Base-by-base conservation (phyloP, 2,329 filamentous ascomycete species). In the Calonectria pauciramosa region DNA sequence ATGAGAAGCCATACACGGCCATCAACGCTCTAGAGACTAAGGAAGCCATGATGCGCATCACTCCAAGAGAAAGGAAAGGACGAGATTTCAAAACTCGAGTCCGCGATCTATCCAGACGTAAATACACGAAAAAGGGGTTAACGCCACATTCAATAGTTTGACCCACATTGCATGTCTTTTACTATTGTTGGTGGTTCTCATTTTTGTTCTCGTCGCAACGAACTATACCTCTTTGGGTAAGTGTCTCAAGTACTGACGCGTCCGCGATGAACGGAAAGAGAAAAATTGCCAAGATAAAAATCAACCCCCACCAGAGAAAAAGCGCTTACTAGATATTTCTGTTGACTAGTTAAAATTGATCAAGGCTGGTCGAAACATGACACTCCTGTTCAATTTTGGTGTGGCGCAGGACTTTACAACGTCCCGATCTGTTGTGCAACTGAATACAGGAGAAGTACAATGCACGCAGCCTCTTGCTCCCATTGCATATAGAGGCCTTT, bases 181-280 rank as follows among this genome's bases (percentile, higher is more conserved):
- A 4, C n/a, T 41, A n/a, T 11, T 41, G 56, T 60, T 38, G 56
- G 56, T 60, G 13, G 56, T 41, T 60, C 20, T 3, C 13, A 26
- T 28, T 59, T 23, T 4, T 11, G 20, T 13, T 14, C 6, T 60
- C n/a, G 10, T 41, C 2, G 8, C 14, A 10, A 41, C 4, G 4
- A 59, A 41, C 56, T 41, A 60, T 60, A 28, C 56, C 56, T 28
- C 10, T 38, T 60, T 60, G n/a, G 56, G 56, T 60, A 60, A 60
- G 56, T 59, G 32, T 26, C 54, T 38, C 28, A 4, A n/a, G 28
- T 56, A 9, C 44, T 49, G 44, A 49, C 44, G 20, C 44, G 44
- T 49, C 44, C 44, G 23, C 10, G 47, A 26, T 6, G n/a, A 51
- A 23, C 13, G n/a, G 47, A 51, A 47, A 47, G 41, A 47, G 41